Evolutionary conservation across 805 yeast genomes (phyloP).

Genomic region (Monosporozyma unispora): DNA sequence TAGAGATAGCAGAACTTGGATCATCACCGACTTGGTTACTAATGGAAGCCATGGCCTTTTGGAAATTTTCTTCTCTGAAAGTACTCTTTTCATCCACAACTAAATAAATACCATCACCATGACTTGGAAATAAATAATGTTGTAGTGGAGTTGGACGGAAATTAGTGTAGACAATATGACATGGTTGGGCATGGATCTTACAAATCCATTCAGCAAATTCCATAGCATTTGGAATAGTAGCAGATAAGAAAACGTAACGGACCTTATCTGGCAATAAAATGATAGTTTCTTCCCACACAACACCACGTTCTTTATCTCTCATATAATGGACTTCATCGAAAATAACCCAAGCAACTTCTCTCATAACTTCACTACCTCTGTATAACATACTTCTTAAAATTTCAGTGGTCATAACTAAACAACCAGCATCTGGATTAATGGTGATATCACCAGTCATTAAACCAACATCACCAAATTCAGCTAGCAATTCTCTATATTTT

Average conservation of each 20-base stretch:
- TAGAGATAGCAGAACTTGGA: slow-evolving; percentile 48
- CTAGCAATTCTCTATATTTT: slow-evolving; percentile 82
- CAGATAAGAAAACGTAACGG: slow-evolving; percentile 85
- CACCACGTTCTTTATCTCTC: slow-evolving; percentile 97
- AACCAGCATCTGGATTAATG: slow-evolving; percentile 95
- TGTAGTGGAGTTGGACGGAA: slow-evolving; percentile 98
- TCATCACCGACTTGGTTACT: slow-evolving; percentile 79
- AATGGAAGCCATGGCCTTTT: slow-evolving; percentile 94
- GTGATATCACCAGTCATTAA: slow-evolving; percentile 99
- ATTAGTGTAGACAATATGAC: slow-evolving; percentile 97
- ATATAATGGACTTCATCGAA: slow-evolving; percentile 98
- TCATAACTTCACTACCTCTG: slow-evolving; percentile 94
- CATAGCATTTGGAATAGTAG: slow-evolving; percentile 96
- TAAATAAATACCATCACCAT: slow-evolving; percentile 93
- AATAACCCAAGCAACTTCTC: slow-evolving; percentile 98
- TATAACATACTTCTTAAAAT: slow-evolving; percentile 94
- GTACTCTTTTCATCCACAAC: slow-evolving; percentile 96
- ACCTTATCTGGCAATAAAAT: slow-evolving; percentile 93
- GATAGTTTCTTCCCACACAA: slow-evolving; percentile 98
- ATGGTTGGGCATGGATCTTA: slow-evolving; percentile 88
- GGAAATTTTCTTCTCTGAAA: slow-evolving; percentile 95
- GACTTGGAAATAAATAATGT: slow-evolving; percentile 96
- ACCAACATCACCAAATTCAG: slow-evolving; percentile 95
- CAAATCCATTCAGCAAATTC: slow-evolving; percentile 99
- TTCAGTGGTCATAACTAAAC: slow-evolving; percentile 98